phyloP scores from a whole-genome alignment of 2,329 filamentous ascomycete species.

The Fusarium secorum region DNA sequence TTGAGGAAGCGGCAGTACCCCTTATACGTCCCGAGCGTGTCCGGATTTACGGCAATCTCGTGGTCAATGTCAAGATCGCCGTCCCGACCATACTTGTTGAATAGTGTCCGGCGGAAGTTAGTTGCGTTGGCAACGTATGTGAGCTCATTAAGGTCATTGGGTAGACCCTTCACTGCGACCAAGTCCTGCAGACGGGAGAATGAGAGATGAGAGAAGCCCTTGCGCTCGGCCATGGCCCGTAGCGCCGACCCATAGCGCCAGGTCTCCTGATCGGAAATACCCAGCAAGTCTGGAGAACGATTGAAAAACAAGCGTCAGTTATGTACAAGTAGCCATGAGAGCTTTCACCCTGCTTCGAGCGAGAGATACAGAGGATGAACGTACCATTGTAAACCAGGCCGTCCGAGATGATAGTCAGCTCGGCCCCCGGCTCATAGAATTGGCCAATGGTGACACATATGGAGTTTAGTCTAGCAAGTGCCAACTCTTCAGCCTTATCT shows the following conservation, averaged over 20 bases:
- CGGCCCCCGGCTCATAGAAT: slow-evolving; percentile 41
- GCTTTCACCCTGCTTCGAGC: neutral
- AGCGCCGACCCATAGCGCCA: slow-evolving; percentile 59
- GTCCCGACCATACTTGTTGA: slow-evolving; percentile 36
- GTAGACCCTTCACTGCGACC: slow-evolving; percentile 42
- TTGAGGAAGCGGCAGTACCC: slow-evolving; percentile 44
- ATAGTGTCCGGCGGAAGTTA: slow-evolving; percentile 40
- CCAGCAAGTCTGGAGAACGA: slow-evolving; percentile 45
- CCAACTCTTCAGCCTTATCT: slow-evolving; percentile 46
- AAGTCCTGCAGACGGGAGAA: slow-evolving; percentile 58
- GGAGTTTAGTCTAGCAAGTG: slow-evolving; percentile 38
- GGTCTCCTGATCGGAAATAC: slow-evolving; percentile 55
- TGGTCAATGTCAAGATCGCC: slow-evolving; percentile 41
- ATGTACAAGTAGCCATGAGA: too few relatives aligned
- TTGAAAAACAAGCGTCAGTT: neutral
- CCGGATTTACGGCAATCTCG: slow-evolving; percentile 40
- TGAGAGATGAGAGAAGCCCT: slow-evolving; percentile 51
- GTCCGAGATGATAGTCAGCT: slow-evolving; percentile 58
- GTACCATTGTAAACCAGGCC: slow-evolving; percentile 61
- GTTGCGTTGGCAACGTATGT: slow-evolving; percentile 45
- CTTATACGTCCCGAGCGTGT: slow-evolving; percentile 43
- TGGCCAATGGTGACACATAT: slow-evolving; percentile 41
- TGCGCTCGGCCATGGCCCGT: slow-evolving; percentile 48
- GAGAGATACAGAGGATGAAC: neutral
- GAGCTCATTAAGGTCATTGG: slow-evolving; percentile 53